Evolutionary conservation across 441 rosid species (phyloP), one percentile per base, ranked within the genome.

Genomic region (Euphorbia schlechtendalii): DNA sequence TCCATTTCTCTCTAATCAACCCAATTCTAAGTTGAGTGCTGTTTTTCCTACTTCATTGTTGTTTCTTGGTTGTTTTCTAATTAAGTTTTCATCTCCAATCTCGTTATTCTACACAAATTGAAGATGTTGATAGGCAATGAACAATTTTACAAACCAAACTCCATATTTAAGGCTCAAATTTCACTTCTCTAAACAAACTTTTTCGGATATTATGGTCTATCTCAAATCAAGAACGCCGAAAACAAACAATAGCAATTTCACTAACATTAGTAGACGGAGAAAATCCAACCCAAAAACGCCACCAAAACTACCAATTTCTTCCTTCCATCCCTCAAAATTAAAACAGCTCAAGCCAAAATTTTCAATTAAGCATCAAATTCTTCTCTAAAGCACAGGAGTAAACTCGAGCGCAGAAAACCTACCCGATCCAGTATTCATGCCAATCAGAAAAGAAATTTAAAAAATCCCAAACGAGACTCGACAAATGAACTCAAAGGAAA

Each of bases 111-210:
- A 65, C 40, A 40, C 17, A 21, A 38, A 24, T 40, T 8, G 51
- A 53, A n/a, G 15, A 28, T 30, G 14, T 43, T 28, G 36, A 22
- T 8, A 28, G 34, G 2, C 11, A 57, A 34, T 8, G 46, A 22
- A 20, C n/a, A 64, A 30, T 34, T 9, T 9, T 21, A 32, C 25
- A 34, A 51, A 22, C 6, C 9, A 8, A 24, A 28, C 56, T 25
- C 66, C 48, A n/a, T 11, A 63, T 28, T 49, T 4, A 64, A 52
- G 54, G 18, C 53, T 55, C 53, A 65, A 24, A 15, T n/a, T n/a
- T 6, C 54, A 55, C 10, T 11, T 36, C 25, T 4, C 22, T 20
- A 63, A 4, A 49, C 21, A 51, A 36, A 20, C 11, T 18, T 30
- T 27, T 12, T 22, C 46, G n/a, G 22, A 9, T 6, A 12, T 24